Evolutionary conservation across 1,284 basidiomycete genomes (phyloP), one percentile per base, ranked within the genome.

Genomic region (Irpex lacteus): DNA sequence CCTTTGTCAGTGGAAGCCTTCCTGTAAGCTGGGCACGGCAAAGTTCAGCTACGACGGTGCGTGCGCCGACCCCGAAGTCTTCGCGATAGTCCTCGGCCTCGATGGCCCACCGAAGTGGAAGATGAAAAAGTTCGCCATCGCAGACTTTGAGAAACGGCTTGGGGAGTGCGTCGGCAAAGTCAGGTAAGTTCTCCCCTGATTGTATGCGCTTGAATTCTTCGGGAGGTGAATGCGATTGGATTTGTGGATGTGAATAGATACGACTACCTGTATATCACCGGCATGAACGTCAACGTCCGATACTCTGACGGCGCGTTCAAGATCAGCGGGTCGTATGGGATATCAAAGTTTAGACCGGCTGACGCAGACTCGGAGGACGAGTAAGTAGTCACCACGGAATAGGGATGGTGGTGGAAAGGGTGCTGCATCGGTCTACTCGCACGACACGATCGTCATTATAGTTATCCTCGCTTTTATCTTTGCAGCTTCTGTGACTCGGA

Each of bases 21-120:
- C 40, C 1, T 86, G 83, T 72, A 85, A 84, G 70, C 77, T 72
- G 0, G 80, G 81, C 21, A 68, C 73, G 11, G 78, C 85, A 8
- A 84, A 80, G 64, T 87, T 79, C 79, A 68, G 71, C 8, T 87
- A 85, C 69, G 84, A 86, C 64, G 85, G 84, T 15, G 77, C 87
- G 8, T 87, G 83, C 69, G 68, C 76, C 7, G 82, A 86, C 69
- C 77, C 82, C 0, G 75, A 73, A n/a, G 78, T 86, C 44, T 87
- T 87, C 66, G 84, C 81, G 1, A 74, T 71, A 3, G 69, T 86
- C 52, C 68, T 86, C 66, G 75, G 76, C 0, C 72, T 85, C 3
- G 77, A 70, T 18, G 80, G 78, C 0, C 80, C 84, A 1, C 82
- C 84, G 0, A 82, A 70, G 13, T 85, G 80, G 72, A 87, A 87